Conservation (phyloP, 768 basidiomycete species). For the Mycena rebaudengoi region DNA sequence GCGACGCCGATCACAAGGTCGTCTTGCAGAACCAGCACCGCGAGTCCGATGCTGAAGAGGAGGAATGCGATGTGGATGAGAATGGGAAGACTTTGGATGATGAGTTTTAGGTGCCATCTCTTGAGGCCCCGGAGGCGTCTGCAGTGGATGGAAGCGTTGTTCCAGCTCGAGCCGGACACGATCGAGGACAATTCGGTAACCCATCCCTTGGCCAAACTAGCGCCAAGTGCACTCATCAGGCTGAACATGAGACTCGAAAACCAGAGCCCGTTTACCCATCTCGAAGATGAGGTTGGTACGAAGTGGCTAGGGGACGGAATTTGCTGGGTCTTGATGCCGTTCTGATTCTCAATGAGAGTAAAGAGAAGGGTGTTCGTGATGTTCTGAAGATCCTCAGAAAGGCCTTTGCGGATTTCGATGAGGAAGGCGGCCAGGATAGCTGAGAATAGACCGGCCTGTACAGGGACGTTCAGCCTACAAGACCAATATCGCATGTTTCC, state of each 20-base stretch:
- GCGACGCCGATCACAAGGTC: neutral
- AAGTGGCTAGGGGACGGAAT: neutral
- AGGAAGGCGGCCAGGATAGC: neutral
- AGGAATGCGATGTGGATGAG: neutral
- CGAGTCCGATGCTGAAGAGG: neutral
- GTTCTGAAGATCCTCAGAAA: neutral
- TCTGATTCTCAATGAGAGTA: neutral
- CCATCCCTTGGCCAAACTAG: neutral
- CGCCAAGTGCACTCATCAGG: neutral
- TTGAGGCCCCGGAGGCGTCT: neutral
- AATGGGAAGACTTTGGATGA: neutral
- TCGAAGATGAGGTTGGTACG: neutral
- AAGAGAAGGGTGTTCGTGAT: neutral
- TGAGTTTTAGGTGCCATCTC: neutral
- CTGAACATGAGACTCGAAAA: neutral
- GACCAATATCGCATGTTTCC: no score
- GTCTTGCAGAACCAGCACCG: neutral
- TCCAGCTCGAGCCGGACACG: neutral
- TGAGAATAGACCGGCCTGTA: constrained; percentile 2
- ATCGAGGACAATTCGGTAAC: neutral
- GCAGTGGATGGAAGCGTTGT: neutral
- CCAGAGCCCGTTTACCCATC: constrained; percentile 5
- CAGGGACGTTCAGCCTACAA: no score
- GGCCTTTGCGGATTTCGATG: neutral
- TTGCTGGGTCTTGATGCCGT: no score